phyloP scores from a whole-genome alignment of 768 basidiomycete species.

The Phanerochaete sordida region DNA sequence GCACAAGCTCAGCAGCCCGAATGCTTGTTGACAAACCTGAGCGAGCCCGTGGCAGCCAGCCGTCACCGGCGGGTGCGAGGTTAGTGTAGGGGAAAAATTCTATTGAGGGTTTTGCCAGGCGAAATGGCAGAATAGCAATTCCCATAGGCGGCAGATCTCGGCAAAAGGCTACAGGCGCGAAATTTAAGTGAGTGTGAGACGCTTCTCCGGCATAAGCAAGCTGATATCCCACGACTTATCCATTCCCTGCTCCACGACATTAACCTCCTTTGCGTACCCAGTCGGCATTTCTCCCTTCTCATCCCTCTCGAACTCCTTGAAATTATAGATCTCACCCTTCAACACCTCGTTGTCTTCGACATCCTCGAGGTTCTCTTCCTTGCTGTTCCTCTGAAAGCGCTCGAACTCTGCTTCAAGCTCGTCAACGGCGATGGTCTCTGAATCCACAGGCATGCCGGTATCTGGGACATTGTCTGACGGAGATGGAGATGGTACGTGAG shows the following conservation, averaged over 20 bases:
- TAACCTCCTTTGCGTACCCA: not conserved
- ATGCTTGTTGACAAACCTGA: no score
- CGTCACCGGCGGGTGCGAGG: not conserved
- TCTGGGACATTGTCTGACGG: not conserved
- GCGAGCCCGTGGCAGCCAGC: no score
- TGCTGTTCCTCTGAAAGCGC: not conserved
- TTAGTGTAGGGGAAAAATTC: not conserved
- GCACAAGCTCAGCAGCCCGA: no score
- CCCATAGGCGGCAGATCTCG: not conserved
- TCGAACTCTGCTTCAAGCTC: slow-evolving; percentile 1
- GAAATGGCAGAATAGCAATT: not conserved
- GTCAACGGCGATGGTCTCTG: not conserved
- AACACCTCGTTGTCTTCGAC: not conserved
- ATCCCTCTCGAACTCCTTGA: not conserved
- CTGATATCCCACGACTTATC: not conserved
- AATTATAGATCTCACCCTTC: not conserved
- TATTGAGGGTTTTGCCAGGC: not conserved
- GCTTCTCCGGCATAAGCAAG: not conserved
- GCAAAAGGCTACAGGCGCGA: not conserved
- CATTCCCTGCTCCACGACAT: not conserved
- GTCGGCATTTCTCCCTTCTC: not conserved
- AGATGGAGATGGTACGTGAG: no score
- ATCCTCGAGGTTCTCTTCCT: not conserved
- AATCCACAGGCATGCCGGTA: not conserved
- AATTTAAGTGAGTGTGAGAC: not conserved